phyloP scores from a whole-genome alignment of 208 protist genomes.

The Borovskyia barvae region DNA sequence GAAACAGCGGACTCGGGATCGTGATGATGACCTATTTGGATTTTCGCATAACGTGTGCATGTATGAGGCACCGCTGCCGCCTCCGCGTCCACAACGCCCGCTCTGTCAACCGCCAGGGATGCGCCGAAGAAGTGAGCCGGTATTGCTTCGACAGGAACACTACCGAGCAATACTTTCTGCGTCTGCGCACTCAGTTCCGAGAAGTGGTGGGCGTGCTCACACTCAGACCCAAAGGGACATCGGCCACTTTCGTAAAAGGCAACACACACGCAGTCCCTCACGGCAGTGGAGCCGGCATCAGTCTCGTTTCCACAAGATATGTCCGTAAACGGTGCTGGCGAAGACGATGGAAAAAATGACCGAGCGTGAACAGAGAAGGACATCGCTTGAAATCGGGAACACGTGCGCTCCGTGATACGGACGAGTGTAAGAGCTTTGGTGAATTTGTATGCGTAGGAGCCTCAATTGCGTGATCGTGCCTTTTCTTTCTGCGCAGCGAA shows the following conservation, averaged over 20 bases:
- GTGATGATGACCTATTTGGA: conserved; percentile 25
- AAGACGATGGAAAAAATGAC: conserved; percentile 27
- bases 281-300: not conserved
- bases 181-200: conserved; percentile 47
- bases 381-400: too few relatives aligned
- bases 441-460: too few relatives aligned
- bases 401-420: too few relatives aligned
- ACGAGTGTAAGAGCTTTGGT: too few relatives aligned
- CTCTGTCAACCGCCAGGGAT: not conserved
- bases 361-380: conserved; percentile 46
- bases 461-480: too few relatives aligned
- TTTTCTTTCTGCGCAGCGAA: too few relatives aligned
- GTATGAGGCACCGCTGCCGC: conserved; percentile 22
- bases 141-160: conserved; percentile 51
- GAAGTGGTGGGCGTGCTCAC: conserved; percentile 76
- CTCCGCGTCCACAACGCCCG: not conserved
- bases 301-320: conserved; percentile 1
- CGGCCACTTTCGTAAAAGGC: conserved; percentile 64
- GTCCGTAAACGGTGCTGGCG: not conserved
- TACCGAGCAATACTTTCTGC: conserved; percentile 55
- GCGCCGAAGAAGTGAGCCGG: conserved; percentile 56
- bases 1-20: conserved; percentile 20
- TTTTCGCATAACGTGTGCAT: conserved; percentile 43
- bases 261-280: conserved; percentile 68
- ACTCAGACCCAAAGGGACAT: conserved; percentile 58